Base-by-base conservation (phyloP, 306 rosid species). In the Hippophae gyantsensis region DNA sequence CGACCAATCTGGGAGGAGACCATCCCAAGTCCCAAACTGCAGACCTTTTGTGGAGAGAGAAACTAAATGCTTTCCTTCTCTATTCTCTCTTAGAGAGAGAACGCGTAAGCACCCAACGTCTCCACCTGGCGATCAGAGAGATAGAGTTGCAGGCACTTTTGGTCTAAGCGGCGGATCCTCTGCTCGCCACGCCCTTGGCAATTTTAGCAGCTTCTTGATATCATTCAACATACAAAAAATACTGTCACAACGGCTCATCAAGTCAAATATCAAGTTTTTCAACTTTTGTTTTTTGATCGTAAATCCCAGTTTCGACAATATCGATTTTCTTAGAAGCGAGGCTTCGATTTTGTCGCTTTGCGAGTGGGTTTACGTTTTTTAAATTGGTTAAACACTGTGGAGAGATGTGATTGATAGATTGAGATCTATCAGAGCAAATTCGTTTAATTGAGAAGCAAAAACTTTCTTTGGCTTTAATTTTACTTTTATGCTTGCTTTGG, bases 101-200 rank as follows among this genome's bases (percentile, higher is more conserved):
- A 18, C 23, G 23, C 23, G 23, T 18, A 18, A 18, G 23, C 23
- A 18, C 23, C 23, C 43, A 3, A 10, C 13, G 7, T 32, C 54
- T 49, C 72, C 82, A 78, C 65, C 76, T 70, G 74, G 71, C 76
- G 59, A 73, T 70, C 74, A 23, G 5, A 2, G 62, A 55, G 65
- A 42, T 64, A 43, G 64, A 56, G 46, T 56, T 7, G 51, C 66
- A 11, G 56, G 5, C 41, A n/a, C 32, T 42, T 11, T 6, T 23
- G 50, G 14, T 14, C 54, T 68, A 70, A 62, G 14, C 69, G 76
- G 71, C 76, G 42, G 58, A 32, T 54, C 68, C 64, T 60, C 62
- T 32, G 38, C 47, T 38, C 12, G 65, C 71, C 82, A 69, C 76
- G 73, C 63, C 40, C 23, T 18, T 18, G 23, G 23, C 23, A 18